These are phyloP conservation scores for Tylopilus plumbeoviolaceoides DNA, from an alignment of 768 basidiomycete species.

Conservation along the genomic window DNA sequence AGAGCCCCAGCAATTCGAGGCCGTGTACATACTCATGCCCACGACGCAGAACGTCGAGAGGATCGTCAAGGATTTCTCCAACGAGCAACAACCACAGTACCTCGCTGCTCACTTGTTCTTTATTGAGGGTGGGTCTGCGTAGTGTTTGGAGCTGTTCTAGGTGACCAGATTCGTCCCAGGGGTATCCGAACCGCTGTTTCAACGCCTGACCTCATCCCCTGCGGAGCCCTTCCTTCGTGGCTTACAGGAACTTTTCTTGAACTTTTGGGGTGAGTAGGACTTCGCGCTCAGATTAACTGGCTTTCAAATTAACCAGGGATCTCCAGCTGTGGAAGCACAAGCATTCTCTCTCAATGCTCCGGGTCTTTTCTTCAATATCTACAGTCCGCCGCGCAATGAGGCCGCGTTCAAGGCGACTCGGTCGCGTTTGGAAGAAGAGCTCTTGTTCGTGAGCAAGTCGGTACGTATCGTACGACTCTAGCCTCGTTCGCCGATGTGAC, in stretches of 20 bases:
- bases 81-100: conserved; percentile 63
- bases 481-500: neutral
- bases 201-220: conserved; percentile 67
- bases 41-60: conserved; percentile 92
- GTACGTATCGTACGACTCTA: conserved; percentile 32
- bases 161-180: conserved; percentile 40
- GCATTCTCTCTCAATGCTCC: conserved; percentile 79
- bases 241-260: conserved; percentile 84
- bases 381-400: conserved; percentile 76
- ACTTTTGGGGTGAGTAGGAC: conserved; percentile 80
- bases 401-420: conserved; percentile 63
- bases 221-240: conserved; percentile 75
- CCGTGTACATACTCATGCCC: conserved; percentile 91
- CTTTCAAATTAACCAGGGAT: conserved; percentile 7
- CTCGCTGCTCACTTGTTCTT: conserved; percentile 89
- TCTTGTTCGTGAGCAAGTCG: conserved; percentile 68
- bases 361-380: conserved; percentile 81
- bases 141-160: neutral
- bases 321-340: conserved; percentile 78
- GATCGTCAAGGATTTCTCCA: conserved; percentile 79
- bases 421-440: conserved; percentile 81
- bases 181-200: conserved; percentile 72
- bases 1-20: conserved; percentile 85
- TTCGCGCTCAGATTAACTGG: neutral
- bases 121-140: conserved; percentile 64